These are phyloP conservation scores for Diaporthe citriasiana DNA, from an alignment of 2,329 filamentous ascomycete genomes.

Conservation along the genomic window DNA sequence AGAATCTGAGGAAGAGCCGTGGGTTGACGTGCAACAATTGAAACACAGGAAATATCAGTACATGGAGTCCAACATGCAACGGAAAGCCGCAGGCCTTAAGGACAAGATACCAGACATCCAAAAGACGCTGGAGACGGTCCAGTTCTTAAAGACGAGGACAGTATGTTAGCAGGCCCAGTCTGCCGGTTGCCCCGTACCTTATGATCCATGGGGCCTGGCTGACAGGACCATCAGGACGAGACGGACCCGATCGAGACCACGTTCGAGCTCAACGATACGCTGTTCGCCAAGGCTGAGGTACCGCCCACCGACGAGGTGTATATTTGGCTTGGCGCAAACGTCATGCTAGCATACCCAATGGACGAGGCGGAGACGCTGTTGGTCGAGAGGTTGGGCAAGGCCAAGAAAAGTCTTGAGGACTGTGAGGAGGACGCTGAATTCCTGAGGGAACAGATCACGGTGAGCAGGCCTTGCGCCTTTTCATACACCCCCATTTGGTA, in stretches of 20 bases:
- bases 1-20: neutral
- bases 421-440: constrained; percentile 98
- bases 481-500: too few species aligned
- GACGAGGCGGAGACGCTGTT: constrained; percentile 87
- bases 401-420: constrained; percentile 84
- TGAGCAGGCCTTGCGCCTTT: constrained; percentile 58
- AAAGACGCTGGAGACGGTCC: constrained; percentile 93
- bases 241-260: constrained; percentile 87
- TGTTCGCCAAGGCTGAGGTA: constrained; percentile 90
- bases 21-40: constrained; percentile 41
- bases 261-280: constrained; percentile 96
- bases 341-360: constrained; percentile 96
- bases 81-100: constrained; percentile 83
- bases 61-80: constrained; percentile 95
- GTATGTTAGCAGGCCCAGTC: constrained; percentile 56
- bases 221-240: constrained; percentile 53
- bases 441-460: constrained; percentile 94
- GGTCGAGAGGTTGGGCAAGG: constrained; percentile 81
- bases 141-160: constrained; percentile 83
- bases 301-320: constrained; percentile 91
- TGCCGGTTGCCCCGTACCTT: neutral
- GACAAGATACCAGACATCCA: constrained; percentile 98
- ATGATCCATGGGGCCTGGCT: neutral
- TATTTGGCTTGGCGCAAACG: constrained; percentile 97
- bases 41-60: constrained; percentile 93